Evolutionary conservation across 257 asterid species (phyloP).

Genomic region (Salvia splendens): DNA sequence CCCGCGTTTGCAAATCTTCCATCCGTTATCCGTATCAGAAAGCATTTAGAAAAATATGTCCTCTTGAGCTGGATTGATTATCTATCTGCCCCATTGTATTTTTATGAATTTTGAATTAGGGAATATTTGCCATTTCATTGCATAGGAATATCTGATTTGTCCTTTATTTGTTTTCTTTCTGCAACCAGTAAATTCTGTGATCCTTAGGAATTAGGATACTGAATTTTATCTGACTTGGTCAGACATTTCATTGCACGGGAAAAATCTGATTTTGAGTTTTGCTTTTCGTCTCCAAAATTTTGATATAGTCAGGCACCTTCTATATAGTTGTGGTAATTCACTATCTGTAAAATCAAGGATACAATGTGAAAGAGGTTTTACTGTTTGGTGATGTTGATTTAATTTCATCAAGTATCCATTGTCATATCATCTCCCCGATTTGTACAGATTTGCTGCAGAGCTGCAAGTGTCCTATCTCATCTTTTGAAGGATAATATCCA

Average conservation of each 20-base stretch:
- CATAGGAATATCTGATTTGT: neutral
- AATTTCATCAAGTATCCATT: neutral
- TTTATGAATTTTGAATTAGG: neutral
- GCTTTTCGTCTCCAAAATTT: neutral
- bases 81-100: neutral
- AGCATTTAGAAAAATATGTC: neutral
- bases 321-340: neutral
- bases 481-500: slow-evolving; percentile 69
- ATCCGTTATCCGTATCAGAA: too few species aligned
- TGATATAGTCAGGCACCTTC: neutral
- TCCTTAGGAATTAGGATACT: neutral
- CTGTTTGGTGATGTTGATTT: neutral
- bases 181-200: neutral
- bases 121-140: neutral
- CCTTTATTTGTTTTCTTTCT: neutral
- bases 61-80: slow-evolving; percentile 15
- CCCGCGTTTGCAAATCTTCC: too few species aligned
- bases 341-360: neutral
- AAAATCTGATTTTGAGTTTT: neutral
- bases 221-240: neutral
- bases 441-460: slow-evolving; percentile 92
- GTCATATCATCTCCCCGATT: slow-evolving; percentile 11
- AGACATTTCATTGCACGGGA: neutral
- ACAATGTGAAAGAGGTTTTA: neutral
- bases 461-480: slow-evolving; percentile 90